phyloP scores from a whole-genome alignment of 352 stramenopile genomes.

The Globisporangium rhizosaccharum region DNA sequence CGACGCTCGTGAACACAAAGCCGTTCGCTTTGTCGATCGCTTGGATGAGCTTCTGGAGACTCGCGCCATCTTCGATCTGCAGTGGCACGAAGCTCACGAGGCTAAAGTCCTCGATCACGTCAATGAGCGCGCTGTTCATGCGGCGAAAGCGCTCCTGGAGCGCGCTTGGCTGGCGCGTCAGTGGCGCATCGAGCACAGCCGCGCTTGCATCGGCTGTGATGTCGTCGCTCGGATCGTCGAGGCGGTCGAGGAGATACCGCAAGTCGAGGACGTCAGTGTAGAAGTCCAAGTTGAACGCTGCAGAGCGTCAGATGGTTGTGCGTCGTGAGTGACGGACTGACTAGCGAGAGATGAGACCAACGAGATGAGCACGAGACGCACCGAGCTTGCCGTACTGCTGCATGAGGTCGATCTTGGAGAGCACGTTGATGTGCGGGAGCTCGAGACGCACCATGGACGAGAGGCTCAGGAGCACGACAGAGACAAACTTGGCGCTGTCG shows the following conservation, averaged over 20 bases:
- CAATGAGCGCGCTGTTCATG: constrained; percentile 81
- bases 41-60: constrained; percentile 56
- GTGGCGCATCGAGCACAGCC: constrained; percentile 27
- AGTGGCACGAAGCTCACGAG: constrained; percentile 78
- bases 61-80: constrained; percentile 73
- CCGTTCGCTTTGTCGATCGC: constrained; percentile 83
- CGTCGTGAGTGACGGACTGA: too few species aligned
- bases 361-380: constrained; percentile 7
- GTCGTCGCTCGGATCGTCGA: constrained; percentile 62
- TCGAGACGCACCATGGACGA: constrained; percentile 97
- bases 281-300: constrained; percentile 83
- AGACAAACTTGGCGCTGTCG: constrained; percentile 97
- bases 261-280: constrained; percentile 86
- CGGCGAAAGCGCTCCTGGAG: constrained; percentile 56
- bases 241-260: constrained; percentile 71
- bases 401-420: constrained; percentile 99
- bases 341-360: too few species aligned
- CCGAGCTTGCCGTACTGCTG: constrained; percentile 86
- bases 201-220: constrained; percentile 28
- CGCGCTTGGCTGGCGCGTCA: constrained; percentile 24
- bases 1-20: constrained; percentile 73
- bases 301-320: neutral
- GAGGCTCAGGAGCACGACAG: constrained; percentile 93
- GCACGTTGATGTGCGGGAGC: constrained; percentile 97
- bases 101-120: constrained; percentile 86